Evolutionary conservation across 257 asterid species (phyloP), one percentile per base, ranked within the genome.

Genomic region (Linderniella brevidens): DNA sequence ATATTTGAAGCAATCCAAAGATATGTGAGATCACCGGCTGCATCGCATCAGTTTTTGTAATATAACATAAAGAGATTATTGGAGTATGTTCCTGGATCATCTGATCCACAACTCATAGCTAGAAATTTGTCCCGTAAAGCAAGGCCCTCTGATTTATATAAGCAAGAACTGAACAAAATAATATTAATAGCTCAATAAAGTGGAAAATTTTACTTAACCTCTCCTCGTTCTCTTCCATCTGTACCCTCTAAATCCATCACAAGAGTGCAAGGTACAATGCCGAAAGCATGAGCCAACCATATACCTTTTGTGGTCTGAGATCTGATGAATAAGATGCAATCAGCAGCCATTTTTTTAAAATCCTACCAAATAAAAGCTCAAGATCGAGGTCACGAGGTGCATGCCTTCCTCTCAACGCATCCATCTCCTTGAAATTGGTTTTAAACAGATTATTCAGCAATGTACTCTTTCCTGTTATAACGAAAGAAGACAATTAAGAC

Each of bases 181-280:
- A 25, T 6, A 25, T 3, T 25, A 10, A 10, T 13, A 44, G 17
- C 25, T 17, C 19, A 17, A 46, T 29, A 46, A 3, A 35, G 25
- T 11, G 6, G 14, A 17, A 17, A 9, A 16, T 46, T 45, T 9
- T 19, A 16, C 12, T 8, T 10, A 14, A 46, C 99, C 99, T 85
- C 96, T 73, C 96, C 99, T 57, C 99, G 74, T 69, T 90, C 99
- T 76, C 94, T 78, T 51, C 56, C 56, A 51, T 51, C 56, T 35
- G 46, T 51, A 51, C 56, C 56, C 56, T 51, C 56, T 47, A 90
- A 68, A 62, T 90, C 99, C 99, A 90, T 90, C 25, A 90, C 94
- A 29, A 90, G 68, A 14, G 86, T 79, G 68, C 77, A 64, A 37
- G 69, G 69, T 53, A 58, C 64, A 53, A 79, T 76, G 42, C 92